These are phyloP conservation scores for Micractinium sp. DNA, from an alignment of 139 green algal genomes.

Conservation along the genomic window DNA sequence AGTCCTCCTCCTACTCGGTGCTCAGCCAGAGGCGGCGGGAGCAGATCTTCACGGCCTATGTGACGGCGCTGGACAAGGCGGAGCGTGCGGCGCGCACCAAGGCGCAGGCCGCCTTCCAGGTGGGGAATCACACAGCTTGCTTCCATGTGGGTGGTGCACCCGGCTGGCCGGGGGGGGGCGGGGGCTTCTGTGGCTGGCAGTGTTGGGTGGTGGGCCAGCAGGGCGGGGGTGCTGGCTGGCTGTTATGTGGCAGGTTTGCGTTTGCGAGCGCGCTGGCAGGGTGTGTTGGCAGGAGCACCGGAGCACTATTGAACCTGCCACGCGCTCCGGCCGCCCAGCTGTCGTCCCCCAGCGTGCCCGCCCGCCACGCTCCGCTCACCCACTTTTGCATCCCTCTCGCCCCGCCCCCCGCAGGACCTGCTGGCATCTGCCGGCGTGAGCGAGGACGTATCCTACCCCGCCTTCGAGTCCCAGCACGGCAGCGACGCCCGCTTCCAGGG, in stretches of 20 bases:
- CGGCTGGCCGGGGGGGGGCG: neutral
- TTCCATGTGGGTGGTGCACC: too few species aligned
- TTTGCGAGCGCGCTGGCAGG: too few species aligned
- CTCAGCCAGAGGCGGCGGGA: conserved; percentile 28
- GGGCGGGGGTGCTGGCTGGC: too few species aligned
- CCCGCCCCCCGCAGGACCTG: conserved; percentile 33
- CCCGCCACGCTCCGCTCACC: too few species aligned
- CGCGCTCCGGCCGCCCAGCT: neutral
- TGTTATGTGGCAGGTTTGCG: too few species aligned
- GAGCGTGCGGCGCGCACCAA: conserved; percentile 9
- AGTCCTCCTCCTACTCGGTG: conserved; percentile 24
- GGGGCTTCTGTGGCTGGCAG: too few species aligned
- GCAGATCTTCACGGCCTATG: conserved; percentile 55
- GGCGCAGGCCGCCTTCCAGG: conserved; percentile 16
- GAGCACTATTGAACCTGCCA: neutral
- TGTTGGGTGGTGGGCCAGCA: neutral
- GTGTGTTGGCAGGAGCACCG: too few species aligned
- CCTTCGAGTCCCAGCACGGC: conserved; percentile 18
- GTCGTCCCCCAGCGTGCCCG: too few species aligned
- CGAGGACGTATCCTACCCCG: neutral
- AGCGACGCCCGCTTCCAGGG: conserved; percentile 29
- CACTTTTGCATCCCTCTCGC: too few species aligned
- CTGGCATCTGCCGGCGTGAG: conserved; percentile 24
- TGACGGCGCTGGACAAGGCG: conserved; percentile 43
- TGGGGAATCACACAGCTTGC: neutral